A percentile compares a stretch with the other conserved stretches of the same genome.
phyloP scores from a whole-genome alignment of 2,329 filamentous ascomycete genomes.

The Beauveria brongniartii region DNA sequence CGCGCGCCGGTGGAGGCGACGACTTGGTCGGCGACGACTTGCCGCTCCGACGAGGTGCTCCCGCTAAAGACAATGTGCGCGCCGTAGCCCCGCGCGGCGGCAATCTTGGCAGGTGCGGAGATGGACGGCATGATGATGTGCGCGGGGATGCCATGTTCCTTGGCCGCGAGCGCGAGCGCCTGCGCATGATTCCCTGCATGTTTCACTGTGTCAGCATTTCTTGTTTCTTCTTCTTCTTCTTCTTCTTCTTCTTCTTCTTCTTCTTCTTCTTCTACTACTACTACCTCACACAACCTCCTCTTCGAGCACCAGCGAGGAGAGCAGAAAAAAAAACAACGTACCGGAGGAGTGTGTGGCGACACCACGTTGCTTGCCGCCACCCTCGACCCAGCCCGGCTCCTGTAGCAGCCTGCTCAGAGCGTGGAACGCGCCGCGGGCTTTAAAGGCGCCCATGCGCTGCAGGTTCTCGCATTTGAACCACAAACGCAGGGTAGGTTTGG shows the following conservation, averaged over 20 bases:
- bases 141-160: conserved; percentile 63
- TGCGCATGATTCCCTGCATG: conserved; percentile 82
- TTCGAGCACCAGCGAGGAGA: no score
- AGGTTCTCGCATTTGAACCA: conserved; percentile 97
- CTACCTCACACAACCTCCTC: no score
- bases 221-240: no score
- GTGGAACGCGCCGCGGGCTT: conserved; percentile 84
- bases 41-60: conserved; percentile 70
- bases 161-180: conserved; percentile 79
- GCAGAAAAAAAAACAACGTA: conserved; percentile 27
- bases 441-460: conserved; percentile 88
- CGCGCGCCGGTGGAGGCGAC: conserved; percentile 64
- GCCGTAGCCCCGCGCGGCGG: conserved; percentile 70
- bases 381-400: conserved; percentile 53
- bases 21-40: conserved; percentile 65
- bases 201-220: neutral
- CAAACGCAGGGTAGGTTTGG: conserved; percentile 59
- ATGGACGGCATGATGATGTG: conserved; percentile 92
- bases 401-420: conserved; percentile 62
- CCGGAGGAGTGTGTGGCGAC: conserved; percentile 88
- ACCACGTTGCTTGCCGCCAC: conserved; percentile 52
- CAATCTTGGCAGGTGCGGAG: conserved; percentile 76
- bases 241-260: no score
- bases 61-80: conserved; percentile 75
- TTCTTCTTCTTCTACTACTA: no score